Base-by-base conservation (phyloP, 495 filamentous ascomycete genomes). In the Penicillium macrosclerotiorum region DNA sequence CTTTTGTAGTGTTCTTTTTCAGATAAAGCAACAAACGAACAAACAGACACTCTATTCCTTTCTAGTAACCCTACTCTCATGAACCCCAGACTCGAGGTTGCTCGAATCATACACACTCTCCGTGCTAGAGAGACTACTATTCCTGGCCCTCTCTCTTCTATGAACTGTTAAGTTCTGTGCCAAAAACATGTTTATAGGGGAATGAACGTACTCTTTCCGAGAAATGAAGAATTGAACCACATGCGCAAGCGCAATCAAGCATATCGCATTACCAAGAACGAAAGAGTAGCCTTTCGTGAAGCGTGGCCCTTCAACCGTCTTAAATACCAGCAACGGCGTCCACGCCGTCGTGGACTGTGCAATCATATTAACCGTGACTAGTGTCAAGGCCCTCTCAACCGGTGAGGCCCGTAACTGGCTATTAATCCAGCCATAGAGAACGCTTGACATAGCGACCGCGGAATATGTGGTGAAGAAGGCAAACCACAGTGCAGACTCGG, bases 361-460 rank as follows among this genome's bases (percentile, higher is more conserved):
- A 42, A 75, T 48, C 3, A 69, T 69, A 47, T 79, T 83, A 60
- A 79, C 73, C 17, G 68, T 57, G 11, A 73, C 67, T 17, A 78
- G 64, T 2, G 80, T 75, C 12, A 82, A 44, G 2, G 78, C 73
- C n/a, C 81, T 59, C 54, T 83, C 77, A 50, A 78, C 73, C 17
- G 74, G 73, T 67, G 81, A 55, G 72, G 76, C 52, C 67, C 78
- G 53, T 3, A 69, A 40, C 20, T 64, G 57, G 20, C 51, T 64
- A 44, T 81, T 74, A 2, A 76, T 73, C 79, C 78, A 82, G 5
- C 62, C 65, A 36, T 66, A 69, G 7, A 69, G 49, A 2, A 66
- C 59, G 34, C 58, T 63, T 4, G 65, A 64, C 58, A 66, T 64
- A 0, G 62, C 59, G 17, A 64, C 60, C n/a, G 63, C 54, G 0